Evolutionary conservation across 176 grass and related monocot genomes (phyloP), one percentile per base, ranked within the genome.

Genomic region (Paspalum vaginatum): DNA sequence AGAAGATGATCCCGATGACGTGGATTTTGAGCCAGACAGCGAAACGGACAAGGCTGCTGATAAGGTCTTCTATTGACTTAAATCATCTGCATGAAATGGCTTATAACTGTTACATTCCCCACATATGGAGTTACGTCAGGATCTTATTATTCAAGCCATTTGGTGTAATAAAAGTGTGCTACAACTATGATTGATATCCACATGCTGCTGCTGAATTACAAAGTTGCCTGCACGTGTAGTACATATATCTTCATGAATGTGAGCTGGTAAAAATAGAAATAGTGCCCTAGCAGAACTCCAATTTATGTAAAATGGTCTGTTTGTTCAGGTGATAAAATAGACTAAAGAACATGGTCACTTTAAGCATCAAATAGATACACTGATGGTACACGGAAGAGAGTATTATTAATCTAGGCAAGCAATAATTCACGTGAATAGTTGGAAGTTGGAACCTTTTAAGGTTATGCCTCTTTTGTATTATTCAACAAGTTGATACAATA

Each of bases 1-100:
- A 99, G 96, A 93, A 78, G 96, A 99, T 86, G 96, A 99, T 88
- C 92, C 96, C 43, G 96, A 91, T 70, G 96, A 99, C 66, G 88
- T 77, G 90, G 96, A 99, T 88, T 99, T 99, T 87, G 96, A 99
- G 72, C 96, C 96, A 63, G 96, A 99, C 62, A 93, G 87, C 68
- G 92, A 99, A 80, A 78, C 81, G 1, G 92, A 89, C n/a, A 99
- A 93, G 82, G 82, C 81, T 74, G 74, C 80, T 83, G 86, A 89
- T n/a, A 92, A 92, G 90, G 93, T 90, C 78, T 49, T 79, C 75
- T 83, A 56, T 73, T 83, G 32, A 56, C 74, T 86, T 74, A 32
- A 65, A 20, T 78, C 17, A 16, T 72, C 20, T 13, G 11, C 44
- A 63, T 47, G 25, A 32, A 22, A 77, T 88, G 68, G 3, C 9